Conservation (phyloP, 2,329 filamentous ascomycete species). For the Beauveria sp. region DNA sequence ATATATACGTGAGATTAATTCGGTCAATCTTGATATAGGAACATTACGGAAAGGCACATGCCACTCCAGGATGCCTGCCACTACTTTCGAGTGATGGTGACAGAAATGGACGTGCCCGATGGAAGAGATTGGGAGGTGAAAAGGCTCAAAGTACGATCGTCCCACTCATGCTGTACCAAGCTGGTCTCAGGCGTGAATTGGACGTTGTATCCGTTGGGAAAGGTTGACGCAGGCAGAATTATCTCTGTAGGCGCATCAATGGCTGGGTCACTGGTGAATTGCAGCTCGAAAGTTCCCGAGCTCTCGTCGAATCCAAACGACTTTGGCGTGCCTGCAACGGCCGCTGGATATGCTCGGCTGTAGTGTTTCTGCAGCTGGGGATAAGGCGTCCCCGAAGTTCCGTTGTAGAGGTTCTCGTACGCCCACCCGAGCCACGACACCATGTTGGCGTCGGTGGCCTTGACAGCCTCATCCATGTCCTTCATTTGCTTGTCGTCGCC, state of each 20-base stretch:
- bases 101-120: slow-evolving; percentile 4
- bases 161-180: slow-evolving; percentile 6
- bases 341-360: slow-evolving; percentile 15
- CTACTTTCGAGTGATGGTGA: slow-evolving; percentile 8
- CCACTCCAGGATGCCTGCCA: neutral
- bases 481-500: slow-evolving; percentile 15
- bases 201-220: slow-evolving; percentile 14
- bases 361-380: slow-evolving; percentile 15
- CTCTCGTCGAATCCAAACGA: slow-evolving; percentile 13
- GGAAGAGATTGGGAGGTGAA: slow-evolving; percentile 9
- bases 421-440: slow-evolving; percentile 17
- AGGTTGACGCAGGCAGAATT: slow-evolving; percentile 12
- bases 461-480: slow-evolving; percentile 12
- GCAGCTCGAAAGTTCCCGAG: slow-evolving; percentile 11
- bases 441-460: slow-evolving; percentile 14
- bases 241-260: slow-evolving; percentile 15
- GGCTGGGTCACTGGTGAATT: slow-evolving; percentile 9
- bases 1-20: neutral
- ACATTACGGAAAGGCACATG: neutral
- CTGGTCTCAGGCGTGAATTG: slow-evolving; percentile 6
- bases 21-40: neutral
- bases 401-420: slow-evolving; percentile 16
- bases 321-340: slow-evolving; percentile 12
- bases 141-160: slow-evolving; percentile 12
- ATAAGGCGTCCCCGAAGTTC: slow-evolving; percentile 11